Percentiles rank a stretch among this genome's conserved stretches.
Conservation (phyloP, 2,329 filamentous ascomycete genomes). For the Cordyceps pruinosa region DNA sequence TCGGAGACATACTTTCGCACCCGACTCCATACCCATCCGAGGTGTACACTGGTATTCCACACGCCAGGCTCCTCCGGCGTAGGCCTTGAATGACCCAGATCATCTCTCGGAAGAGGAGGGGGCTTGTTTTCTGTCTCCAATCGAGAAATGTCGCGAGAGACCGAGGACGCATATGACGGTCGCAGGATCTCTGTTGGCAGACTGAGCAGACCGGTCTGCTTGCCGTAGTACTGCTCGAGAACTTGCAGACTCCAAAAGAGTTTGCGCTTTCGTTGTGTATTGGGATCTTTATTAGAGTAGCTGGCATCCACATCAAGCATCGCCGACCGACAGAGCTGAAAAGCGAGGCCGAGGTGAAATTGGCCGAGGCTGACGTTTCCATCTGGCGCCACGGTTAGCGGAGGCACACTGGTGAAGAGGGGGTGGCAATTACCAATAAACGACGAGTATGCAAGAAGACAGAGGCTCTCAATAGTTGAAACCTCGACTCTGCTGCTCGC, state of each 20-base stretch:
- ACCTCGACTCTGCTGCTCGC: conserved; percentile 44
- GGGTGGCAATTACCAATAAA: conserved; percentile 35
- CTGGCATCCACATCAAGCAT: conserved; percentile 38
- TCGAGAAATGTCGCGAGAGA: conserved; percentile 17
- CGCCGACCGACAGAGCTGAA: conserved; percentile 44
- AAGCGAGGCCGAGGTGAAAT: conserved; percentile 42
- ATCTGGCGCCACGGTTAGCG: conserved; percentile 27
- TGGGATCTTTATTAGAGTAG: conserved; percentile 29
- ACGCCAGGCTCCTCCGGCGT: conserved; percentile 36
- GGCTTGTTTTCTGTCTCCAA: conserved; percentile 26
- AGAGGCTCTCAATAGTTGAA: conserved; percentile 43
- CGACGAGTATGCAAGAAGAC: conserved; percentile 41
- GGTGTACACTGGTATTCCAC: conserved; percentile 42
- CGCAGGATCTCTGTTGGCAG: conserved; percentile 36
- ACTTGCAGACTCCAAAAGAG: conserved; percentile 46
- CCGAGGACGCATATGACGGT: conserved; percentile 23
- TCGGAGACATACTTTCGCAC: conserved; percentile 40
- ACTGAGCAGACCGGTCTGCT: conserved; percentile 37
- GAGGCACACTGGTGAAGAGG: not conserved
- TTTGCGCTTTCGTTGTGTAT: conserved; percentile 38
- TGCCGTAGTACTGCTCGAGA: conserved; percentile 43
- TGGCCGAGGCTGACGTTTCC: conserved; percentile 42
- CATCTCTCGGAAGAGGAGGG: conserved; percentile 37
- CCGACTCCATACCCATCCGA: conserved; percentile 46
- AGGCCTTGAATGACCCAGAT: conserved; percentile 32